Evolutionary conservation across 345 rosid species (phyloP), one percentile per base, ranked within the genome.

Genomic region (Luvunga scandens): DNA sequence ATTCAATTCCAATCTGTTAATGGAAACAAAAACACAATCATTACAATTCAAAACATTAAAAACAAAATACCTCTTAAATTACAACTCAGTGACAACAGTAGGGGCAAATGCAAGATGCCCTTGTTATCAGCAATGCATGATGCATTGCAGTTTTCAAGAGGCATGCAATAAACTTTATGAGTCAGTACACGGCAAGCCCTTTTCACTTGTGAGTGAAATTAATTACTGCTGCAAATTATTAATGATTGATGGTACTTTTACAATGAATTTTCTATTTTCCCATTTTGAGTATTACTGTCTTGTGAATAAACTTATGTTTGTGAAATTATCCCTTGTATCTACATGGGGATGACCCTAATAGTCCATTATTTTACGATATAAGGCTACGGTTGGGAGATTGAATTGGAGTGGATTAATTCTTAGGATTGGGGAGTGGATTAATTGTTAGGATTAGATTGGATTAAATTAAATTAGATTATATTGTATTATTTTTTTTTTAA

Each of bases 1-100:
- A 96, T 85, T 92, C 97, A 78, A 92, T 87, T 86, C 99, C 99
- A 83, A 96, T 91, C 99, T 96, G 88, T 31, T 1, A 57, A 59
- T 5, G 33, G 65, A 74, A 72, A 34, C 55, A 62, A 34, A 70
- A 19, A 65, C 22, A 22, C 14, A 14, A 33, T 67, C 13, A 57
- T 61, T 66, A 66, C 53, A 10, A 72, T 24, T 28, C 14, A 45
- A 6, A 22, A 36, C 67, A 30, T 22, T 18, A 73, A 63, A 65
- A 30, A 21, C 5, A 30, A 62, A 28, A 33, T 63, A 31, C 67
- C 18, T 1, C 18, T 6, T 63, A 34, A 66, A 9, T 36, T 36
- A 1, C 55, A 72, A 8, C 53, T 81, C 30, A 19, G 24, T 16
- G 68, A 79, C 31, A 57, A 18, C 31, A 61, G 5, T 18, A 14